phyloP scores from a whole-genome alignment of 1,139 yeast species.

The Protomyces gravidus region DNA sequence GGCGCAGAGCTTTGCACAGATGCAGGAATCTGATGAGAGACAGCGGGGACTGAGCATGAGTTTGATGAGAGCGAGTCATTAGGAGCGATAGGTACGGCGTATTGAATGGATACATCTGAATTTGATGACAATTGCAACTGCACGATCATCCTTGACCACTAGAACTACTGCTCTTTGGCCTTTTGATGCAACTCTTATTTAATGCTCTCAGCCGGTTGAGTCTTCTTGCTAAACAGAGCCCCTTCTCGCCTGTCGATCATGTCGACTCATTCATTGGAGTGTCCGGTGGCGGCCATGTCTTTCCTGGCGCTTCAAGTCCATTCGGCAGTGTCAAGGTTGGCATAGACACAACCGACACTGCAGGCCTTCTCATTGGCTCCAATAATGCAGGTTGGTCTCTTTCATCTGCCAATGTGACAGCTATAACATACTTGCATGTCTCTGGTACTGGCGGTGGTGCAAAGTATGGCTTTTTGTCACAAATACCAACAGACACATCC shows the following conservation, averaged over 20 bases:
- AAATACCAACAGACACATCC: conserved; percentile 13
- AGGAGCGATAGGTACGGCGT: too few species aligned
- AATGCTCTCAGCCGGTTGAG: too few species aligned
- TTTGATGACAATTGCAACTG: too few species aligned
- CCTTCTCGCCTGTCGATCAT: not conserved
- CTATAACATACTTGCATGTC: conserved; percentile 19
- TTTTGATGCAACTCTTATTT: too few species aligned
- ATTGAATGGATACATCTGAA: too few species aligned
- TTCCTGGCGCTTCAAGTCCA: conserved; percentile 19
- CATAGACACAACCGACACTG: conserved; percentile 24
- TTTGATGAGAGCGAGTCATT: too few species aligned
- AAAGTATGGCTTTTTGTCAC: conserved; percentile 21
- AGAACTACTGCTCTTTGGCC: too few species aligned
- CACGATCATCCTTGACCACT: too few species aligned
- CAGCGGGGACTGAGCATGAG: too few species aligned
- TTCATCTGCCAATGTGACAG: conserved; percentile 9
- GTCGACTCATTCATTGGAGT: conserved; percentile 26
- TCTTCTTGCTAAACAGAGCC: too few species aligned
- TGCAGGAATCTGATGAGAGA: not conserved
- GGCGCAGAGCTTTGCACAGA: not conserved
- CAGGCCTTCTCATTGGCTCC: conserved; percentile 18
- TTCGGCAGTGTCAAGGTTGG: conserved; percentile 25
- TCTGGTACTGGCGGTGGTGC: conserved; percentile 26
- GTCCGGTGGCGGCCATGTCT: conserved; percentile 26
- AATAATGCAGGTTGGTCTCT: conserved; percentile 27